A percentile compares a stretch with the other conserved stretches of the same genome.
These are phyloP conservation scores for Xylariomycetidae sp. DNA, from an alignment of 2,329 filamentous ascomycete species.

Conservation along the genomic window DNA sequence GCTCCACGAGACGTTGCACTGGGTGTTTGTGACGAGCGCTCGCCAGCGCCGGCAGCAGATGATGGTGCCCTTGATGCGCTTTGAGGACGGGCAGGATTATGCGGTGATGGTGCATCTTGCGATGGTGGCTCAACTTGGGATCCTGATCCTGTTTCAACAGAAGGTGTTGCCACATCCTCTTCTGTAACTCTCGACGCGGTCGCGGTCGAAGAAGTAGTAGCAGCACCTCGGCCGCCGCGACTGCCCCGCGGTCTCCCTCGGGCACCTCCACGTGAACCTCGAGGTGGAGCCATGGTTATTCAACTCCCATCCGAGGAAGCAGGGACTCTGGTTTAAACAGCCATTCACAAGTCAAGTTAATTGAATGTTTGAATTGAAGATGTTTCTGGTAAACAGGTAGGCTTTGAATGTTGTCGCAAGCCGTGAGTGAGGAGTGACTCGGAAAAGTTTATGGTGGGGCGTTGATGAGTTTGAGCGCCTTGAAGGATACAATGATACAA, in stretches of 20 bases:
- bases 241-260: conserved; percentile 13
- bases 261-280: conserved; percentile 14
- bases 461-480: neutral
- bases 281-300: too few species aligned
- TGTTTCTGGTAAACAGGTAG: too few species aligned
- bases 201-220: conserved; percentile 8
- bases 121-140: neutral
- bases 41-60: conserved; percentile 3
- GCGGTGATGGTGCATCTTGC: too few species aligned
- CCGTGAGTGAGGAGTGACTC: too few species aligned
- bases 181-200: conserved; percentile 7
- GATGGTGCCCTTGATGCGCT: too few species aligned
- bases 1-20: conserved; percentile 31
- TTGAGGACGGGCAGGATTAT: too few species aligned
- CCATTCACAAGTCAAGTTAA: too few species aligned
- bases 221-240: conserved; percentile 15
- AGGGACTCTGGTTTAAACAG: too few species aligned
- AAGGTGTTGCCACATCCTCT: conserved; percentile 7
- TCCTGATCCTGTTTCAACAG: conserved; percentile 4
- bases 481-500: too few species aligned
- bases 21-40: conserved; percentile 26
- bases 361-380: too few species aligned
- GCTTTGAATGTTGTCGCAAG: too few species aligned
- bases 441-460: conserved; percentile 28
- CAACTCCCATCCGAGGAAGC: too few species aligned